Percentiles rank a stretch among this genome's conserved stretches.
Conservation (phyloP, 148 eudicot species). For the Vaccinium vitisidaea region DNA sequence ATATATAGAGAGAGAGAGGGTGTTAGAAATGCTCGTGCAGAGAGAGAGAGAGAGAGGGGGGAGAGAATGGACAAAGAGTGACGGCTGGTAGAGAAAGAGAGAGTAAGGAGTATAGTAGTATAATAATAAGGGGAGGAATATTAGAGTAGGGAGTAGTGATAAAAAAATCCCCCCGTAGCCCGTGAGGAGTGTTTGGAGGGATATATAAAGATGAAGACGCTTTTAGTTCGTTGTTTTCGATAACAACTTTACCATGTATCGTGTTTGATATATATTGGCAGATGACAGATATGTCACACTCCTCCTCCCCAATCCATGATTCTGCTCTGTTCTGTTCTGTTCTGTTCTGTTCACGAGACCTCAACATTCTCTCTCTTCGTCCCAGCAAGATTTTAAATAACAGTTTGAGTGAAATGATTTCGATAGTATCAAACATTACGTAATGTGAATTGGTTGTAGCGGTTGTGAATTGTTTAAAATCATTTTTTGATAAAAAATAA, state of each 20-base stretch:
- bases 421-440: too few relatives aligned
- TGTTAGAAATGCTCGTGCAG: constrained; percentile 54
- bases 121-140: neutral
- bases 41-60: constrained; percentile 26
- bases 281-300: constrained; percentile 1
- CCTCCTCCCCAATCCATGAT: constrained; percentile 33
- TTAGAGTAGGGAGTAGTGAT: neutral
- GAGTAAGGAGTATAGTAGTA: neutral
- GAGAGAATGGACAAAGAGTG: constrained; percentile 34
- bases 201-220: constrained; percentile 44
- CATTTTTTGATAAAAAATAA: too few relatives aligned
- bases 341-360: constrained; percentile 52
- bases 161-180: constrained; percentile 37
- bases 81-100: constrained; percentile 56
- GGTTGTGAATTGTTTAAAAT: too few relatives aligned
- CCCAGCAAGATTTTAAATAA: neutral
- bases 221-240: constrained; percentile 50
- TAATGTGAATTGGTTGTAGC: too few relatives aligned
- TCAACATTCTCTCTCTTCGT: constrained; percentile 21
- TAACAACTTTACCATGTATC: constrained; percentile 18
- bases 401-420: too few relatives aligned
- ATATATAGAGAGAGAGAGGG: neutral
- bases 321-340: neutral
- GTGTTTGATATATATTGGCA: neutral
- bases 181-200: constrained; percentile 88